phyloP scores from a whole-genome alignment of 352 stramenopile species.

The Pythium chondricola region DNA sequence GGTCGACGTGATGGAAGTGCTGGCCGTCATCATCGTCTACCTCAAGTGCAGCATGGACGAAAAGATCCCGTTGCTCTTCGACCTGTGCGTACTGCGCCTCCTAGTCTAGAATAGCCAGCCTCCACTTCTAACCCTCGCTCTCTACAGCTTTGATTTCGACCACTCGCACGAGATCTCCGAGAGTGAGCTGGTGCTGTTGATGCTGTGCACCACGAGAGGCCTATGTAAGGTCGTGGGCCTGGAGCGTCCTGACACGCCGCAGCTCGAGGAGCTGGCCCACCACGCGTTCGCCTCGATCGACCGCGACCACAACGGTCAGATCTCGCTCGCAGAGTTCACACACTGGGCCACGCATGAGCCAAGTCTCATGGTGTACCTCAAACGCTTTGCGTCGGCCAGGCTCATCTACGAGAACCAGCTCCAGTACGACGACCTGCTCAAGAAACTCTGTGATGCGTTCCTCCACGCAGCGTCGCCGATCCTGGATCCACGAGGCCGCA shows the following conservation, averaged over 20 bases:
- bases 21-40: slow-evolving; percentile 72
- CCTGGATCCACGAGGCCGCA: slow-evolving; percentile 6
- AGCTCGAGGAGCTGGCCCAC: slow-evolving; percentile 43
- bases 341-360: slow-evolving; percentile 47
- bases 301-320: slow-evolving; percentile 40
- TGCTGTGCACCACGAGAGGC: slow-evolving; percentile 67
- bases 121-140: not conserved
- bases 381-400: slow-evolving; percentile 48
- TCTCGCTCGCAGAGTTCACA: slow-evolving; percentile 58
- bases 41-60: slow-evolving; percentile 53
- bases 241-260: slow-evolving; percentile 38
- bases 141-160: slow-evolving; percentile 64
- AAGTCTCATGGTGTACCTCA: slow-evolving; percentile 45
- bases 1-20: slow-evolving; percentile 72
- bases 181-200: slow-evolving; percentile 57
- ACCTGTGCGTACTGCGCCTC: slow-evolving; percentile 27
- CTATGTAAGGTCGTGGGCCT: slow-evolving; percentile 63
- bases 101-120: not conserved
- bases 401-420: slow-evolving; percentile 70
- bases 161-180: slow-evolving; percentile 63
- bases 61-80: slow-evolving; percentile 68
- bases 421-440: slow-evolving; percentile 52
- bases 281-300: slow-evolving; percentile 54
- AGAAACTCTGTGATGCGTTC: slow-evolving; percentile 46
- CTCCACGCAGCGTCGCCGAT: slow-evolving; percentile 22